These are phyloP conservation scores for Chaetomium cochliodes DNA, from an alignment of 495 filamentous ascomycete genomes.

Conservation along the genomic window DNA sequence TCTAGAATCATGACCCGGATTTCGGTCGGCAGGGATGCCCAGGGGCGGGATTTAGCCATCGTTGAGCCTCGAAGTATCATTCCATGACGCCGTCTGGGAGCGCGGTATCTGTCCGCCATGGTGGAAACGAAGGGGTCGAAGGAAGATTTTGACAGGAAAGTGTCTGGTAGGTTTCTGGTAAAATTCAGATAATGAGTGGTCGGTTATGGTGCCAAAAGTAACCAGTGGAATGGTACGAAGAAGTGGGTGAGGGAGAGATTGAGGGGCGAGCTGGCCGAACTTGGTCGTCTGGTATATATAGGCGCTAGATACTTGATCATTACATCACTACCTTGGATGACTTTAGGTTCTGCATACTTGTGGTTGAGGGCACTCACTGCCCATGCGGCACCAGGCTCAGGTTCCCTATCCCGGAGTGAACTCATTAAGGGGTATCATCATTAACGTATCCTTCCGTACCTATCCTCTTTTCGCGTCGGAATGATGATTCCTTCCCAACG, in stretches of 20 bases:
- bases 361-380: too few relatives aligned
- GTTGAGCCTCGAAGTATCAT: slow-evolving; percentile 7
- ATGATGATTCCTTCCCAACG: background rate
- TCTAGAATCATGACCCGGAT: slow-evolving; percentile 15
- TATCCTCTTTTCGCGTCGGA: too few relatives aligned
- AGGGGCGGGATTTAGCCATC: slow-evolving; percentile 2
- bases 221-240: background rate
- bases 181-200: background rate
- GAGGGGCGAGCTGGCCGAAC: too few relatives aligned
- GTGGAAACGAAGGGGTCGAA: slow-evolving; percentile 4
- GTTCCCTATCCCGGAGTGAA: background rate
- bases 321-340: too few relatives aligned
- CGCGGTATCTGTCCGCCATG: slow-evolving; percentile 1
- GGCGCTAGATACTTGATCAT: too few relatives aligned
- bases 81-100: slow-evolving; percentile 1
- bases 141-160: background rate
- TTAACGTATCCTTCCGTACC: background rate
- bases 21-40: slow-evolving; percentile 12
- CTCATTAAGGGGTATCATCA: background rate
- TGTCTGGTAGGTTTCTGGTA: slow-evolving; percentile 2
- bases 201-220: background rate
- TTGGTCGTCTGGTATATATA: too few relatives aligned
- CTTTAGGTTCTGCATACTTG: too few relatives aligned
- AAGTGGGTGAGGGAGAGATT: too few relatives aligned
- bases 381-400: background rate